Evolutionary conservation across 169 alveolate species (phyloP).

Genomic region (Plasmodium berghei): DNA sequence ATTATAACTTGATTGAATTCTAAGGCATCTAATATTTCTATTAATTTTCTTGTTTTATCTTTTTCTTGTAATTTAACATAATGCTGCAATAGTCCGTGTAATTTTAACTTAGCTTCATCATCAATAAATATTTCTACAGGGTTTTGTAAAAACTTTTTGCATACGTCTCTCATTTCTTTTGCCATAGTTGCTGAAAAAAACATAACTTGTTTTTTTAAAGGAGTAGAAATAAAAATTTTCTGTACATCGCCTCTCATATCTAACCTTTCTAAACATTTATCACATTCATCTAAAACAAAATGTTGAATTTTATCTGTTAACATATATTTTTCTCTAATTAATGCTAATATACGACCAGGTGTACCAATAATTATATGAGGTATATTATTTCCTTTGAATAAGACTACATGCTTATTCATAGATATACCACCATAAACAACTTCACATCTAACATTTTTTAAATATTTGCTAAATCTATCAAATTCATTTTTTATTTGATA

Average conservation of each 20-base stretch:
- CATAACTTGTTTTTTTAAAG: slow-evolving; percentile 98
- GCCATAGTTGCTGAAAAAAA: slow-evolving; percentile 99
- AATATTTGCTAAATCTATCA: slow-evolving; percentile 96
- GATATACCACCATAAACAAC: slow-evolving; percentile 99
- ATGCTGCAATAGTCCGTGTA: slow-evolving; percentile 99
- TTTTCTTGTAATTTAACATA: slow-evolving; percentile 97
- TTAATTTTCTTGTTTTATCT: slow-evolving; percentile 97
- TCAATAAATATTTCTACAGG: slow-evolving; percentile 99
- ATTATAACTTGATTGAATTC: slow-evolving; percentile 99
- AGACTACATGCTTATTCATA: slow-evolving; percentile 93
- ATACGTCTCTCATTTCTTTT: slow-evolving; percentile 95
- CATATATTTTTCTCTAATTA: slow-evolving; percentile 93
- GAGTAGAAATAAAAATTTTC: slow-evolving; percentile 96
- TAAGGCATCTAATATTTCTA: slow-evolving; percentile 96
- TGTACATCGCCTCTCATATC: slow-evolving; percentile 99
- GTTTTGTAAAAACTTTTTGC: slow-evolving; percentile 98
- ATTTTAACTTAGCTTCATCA: slow-evolving; percentile 98
- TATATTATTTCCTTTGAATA: slow-evolving; percentile 93
- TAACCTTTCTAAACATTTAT: slow-evolving; percentile 97
- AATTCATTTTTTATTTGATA: slow-evolving; percentile 99
- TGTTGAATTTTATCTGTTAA: slow-evolving; percentile 94
- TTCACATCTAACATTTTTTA: slow-evolving; percentile 94
- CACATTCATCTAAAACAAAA: slow-evolving; percentile 99
- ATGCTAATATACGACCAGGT: slow-evolving; percentile 99
- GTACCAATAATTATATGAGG: slow-evolving; percentile 99